Conservation (phyloP, 139 green algal genomes). For the Chlamydomonas eustigma region DNA sequence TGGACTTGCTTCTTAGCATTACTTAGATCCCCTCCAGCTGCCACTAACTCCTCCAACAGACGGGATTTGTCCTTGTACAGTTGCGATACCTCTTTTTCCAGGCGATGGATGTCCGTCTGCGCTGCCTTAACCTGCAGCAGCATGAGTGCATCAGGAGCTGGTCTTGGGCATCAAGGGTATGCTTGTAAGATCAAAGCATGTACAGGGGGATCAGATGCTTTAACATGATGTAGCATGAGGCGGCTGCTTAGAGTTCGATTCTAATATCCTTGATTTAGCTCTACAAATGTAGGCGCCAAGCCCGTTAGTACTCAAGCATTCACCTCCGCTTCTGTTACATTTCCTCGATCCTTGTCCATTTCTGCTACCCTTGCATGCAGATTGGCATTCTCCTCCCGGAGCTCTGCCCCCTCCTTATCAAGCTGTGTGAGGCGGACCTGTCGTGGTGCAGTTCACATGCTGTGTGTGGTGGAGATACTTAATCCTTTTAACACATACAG, state of each 20-base stretch:
- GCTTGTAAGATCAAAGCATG: too few relatives aligned
- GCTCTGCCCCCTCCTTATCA: constrained; percentile 70
- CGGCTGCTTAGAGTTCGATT: too few relatives aligned
- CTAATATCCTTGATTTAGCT: too few relatives aligned
- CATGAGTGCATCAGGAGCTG: too few relatives aligned
- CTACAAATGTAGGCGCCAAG: too few relatives aligned
- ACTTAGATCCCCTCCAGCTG: not conserved
- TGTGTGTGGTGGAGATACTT: too few relatives aligned
- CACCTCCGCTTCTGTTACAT: not conserved
- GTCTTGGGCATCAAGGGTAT: too few relatives aligned
- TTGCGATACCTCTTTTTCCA: constrained; percentile 6
- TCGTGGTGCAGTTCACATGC: too few relatives aligned
- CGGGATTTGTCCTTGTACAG: constrained; percentile 20
- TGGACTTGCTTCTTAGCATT: constrained; percentile 21
- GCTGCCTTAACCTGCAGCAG: constrained; percentile 4
- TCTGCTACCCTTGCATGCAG: constrained; percentile 14
- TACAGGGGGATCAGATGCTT: too few relatives aligned
- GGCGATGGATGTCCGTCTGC: not conserved
- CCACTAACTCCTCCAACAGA: constrained; percentile 21
- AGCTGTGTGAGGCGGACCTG: constrained; percentile 66
- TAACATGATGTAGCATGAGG: too few relatives aligned
- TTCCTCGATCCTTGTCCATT: not conserved
- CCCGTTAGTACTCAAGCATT: too few relatives aligned
- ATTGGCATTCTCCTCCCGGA: constrained; percentile 55
- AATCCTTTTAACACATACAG: too few relatives aligned